These are phyloP conservation scores for Verticillium isaacii DNA, from an alignment of 2,329 filamentous ascomycete genomes.

Conservation along the genomic window DNA sequence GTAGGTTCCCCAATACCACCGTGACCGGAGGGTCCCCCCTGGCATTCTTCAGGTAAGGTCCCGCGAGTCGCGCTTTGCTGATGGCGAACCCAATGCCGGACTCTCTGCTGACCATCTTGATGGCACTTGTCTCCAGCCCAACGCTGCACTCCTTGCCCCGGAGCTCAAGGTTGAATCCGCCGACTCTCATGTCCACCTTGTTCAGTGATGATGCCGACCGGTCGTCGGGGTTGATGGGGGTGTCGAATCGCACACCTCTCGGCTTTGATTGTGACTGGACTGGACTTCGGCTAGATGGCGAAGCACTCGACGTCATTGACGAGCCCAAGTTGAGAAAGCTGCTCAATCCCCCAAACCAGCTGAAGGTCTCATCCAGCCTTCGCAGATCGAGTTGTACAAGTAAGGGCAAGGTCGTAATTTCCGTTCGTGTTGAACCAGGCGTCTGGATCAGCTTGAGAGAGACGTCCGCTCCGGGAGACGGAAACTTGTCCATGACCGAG, in stretches of 20 bases:
- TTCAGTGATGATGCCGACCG: conserved; percentile 41
- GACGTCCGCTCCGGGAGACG: conserved; percentile 53
- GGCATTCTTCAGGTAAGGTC: conserved; percentile 57
- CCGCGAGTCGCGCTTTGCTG: conserved; percentile 68
- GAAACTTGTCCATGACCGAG: conserved; percentile 55
- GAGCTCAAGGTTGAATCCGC: conserved; percentile 72
- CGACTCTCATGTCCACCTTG: conserved; percentile 74
- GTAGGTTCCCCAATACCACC: conserved; percentile 59
- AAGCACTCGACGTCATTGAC: conserved; percentile 73
- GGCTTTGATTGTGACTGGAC: conserved; percentile 33
- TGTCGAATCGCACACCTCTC: conserved; percentile 55
- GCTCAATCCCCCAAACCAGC: conserved; percentile 86
- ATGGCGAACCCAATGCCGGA: conserved; percentile 69
- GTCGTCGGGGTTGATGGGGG: conserved; percentile 45
- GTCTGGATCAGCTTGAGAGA: conserved; percentile 47
- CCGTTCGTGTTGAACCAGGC: conserved; percentile 43
- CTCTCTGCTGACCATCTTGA: conserved; percentile 74
- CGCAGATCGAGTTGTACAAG: conserved; percentile 73
- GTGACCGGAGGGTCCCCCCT: conserved; percentile 55
- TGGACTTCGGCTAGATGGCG: conserved; percentile 32
- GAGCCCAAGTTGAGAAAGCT: conserved; percentile 84
- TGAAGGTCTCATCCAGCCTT: conserved; percentile 78
- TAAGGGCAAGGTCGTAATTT: conserved; percentile 72
- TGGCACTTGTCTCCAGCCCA: conserved; percentile 68
- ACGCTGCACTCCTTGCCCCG: conserved; percentile 73